Evolutionary conservation across 805 yeast genomes (phyloP).

Genomic region (Teunomyces lycoperdinae): DNA sequence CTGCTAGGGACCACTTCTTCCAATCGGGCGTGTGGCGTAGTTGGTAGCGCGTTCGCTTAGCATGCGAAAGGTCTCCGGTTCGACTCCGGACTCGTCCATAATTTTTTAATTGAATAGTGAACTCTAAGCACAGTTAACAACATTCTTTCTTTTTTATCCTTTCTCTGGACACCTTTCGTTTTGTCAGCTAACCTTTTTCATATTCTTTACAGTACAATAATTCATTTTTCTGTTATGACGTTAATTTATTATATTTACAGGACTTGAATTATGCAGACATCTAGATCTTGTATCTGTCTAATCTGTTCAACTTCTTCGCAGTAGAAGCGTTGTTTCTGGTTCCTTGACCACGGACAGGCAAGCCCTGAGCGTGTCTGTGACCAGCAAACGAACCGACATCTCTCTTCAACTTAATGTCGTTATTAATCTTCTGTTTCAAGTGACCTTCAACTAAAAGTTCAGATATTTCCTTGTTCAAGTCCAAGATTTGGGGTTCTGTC

Average conservation of each 20-base stretch:
- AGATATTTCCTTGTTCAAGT: constrained; percentile 82
- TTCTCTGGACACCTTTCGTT: neutral
- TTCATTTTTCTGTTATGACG: neutral
- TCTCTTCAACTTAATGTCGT: constrained; percentile 76
- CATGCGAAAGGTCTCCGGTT: constrained; percentile 68
- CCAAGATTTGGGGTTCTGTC: constrained; percentile 80
- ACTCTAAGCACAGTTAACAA: too few species aligned
- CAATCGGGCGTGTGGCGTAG: constrained; percentile 73
- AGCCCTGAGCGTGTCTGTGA: constrained; percentile 80
- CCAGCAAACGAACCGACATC: constrained; percentile 85
- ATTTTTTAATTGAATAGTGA: constrained; percentile 16
- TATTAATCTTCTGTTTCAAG: constrained; percentile 67
- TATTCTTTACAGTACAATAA: neutral
- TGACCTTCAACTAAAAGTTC: constrained; percentile 80
- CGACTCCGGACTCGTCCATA: constrained; percentile 74
- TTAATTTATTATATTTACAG: constrained; percentile 2
- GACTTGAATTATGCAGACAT: neutral
- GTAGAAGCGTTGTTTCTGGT: constrained; percentile 90
- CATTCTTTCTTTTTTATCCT: neutral
- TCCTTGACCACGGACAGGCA: constrained; percentile 72
- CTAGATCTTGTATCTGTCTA: constrained; percentile 50
- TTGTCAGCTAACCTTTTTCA: too few species aligned
- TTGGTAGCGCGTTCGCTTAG: constrained; percentile 82
- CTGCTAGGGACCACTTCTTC: constrained; percentile 26
- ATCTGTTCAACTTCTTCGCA: constrained; percentile 78